Evolutionary conservation across 164 flowering plant species (phyloP).

Genomic region (Umbilicus rupestris): DNA sequence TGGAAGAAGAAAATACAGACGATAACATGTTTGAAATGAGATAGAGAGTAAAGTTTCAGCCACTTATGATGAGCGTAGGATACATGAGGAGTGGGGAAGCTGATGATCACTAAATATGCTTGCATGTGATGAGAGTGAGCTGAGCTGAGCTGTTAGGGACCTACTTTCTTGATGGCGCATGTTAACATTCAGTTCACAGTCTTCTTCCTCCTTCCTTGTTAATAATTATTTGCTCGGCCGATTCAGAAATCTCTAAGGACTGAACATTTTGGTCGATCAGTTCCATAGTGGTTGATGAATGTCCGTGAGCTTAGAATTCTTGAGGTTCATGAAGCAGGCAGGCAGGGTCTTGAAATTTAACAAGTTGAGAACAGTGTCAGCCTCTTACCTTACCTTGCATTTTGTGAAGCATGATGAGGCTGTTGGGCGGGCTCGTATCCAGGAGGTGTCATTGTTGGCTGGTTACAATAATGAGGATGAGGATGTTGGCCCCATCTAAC

Average conservation of each 20-base stretch:
- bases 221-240: no score
- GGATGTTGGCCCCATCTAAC: background rate
- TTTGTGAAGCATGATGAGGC: background rate
- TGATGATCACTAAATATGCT: background rate
- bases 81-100: background rate
- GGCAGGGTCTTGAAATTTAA: no score
- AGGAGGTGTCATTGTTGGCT: background rate
- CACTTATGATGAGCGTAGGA: background rate
- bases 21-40: background rate
- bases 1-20: slow-evolving; percentile 6
- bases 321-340: no score
- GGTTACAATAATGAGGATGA: background rate
- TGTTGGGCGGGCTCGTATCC: background rate
- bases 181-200: no score
- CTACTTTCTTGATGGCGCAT: background rate
- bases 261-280: no score
- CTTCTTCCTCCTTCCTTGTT: no score
- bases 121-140: background rate
- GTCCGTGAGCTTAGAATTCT: no score
- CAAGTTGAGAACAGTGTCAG: no score
- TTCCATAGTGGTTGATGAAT: no score
- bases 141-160: background rate
- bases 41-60: background rate
- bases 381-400: background rate
- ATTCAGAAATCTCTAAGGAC: no score